A percentile compares a stretch with the other conserved stretches of the same genome.
These are phyloP conservation scores for Astrephomene gubernaculifera DNA, from an alignment of 139 green algal species.

Conservation along the genomic window DNA sequence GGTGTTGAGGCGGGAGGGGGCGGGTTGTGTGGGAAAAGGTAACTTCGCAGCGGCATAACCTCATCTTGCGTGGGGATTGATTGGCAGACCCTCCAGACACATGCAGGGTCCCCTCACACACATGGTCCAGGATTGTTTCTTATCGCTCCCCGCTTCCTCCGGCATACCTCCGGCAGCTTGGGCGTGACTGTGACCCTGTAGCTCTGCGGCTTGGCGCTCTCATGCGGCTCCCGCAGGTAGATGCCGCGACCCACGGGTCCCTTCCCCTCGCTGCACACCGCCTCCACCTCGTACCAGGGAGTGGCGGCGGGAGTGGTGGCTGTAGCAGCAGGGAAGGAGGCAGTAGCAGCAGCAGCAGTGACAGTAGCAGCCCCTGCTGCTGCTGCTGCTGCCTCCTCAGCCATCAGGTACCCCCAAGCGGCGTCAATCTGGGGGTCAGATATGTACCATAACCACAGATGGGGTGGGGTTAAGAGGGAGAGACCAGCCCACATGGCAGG, in stretches of 20 bases:
- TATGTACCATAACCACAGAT: too few relatives aligned
- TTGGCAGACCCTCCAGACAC: too few relatives aligned
- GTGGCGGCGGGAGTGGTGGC: neutral
- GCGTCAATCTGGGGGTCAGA: slow-evolving; percentile 87
- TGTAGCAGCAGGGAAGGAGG: neutral
- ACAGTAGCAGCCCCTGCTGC: too few relatives aligned
- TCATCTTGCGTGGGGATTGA: too few relatives aligned
- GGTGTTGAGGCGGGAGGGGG: too few relatives aligned
- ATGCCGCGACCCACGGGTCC: slow-evolving; percentile 67
- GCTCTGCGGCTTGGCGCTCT: slow-evolving; percentile 58
- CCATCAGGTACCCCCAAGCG: slow-evolving; percentile 83
- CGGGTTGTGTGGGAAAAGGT: too few relatives aligned
- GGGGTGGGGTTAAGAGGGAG: too few relatives aligned
- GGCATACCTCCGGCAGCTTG: slow-evolving; percentile 75
- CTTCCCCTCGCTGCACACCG: slow-evolving; percentile 47
- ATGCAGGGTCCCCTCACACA: too few relatives aligned
- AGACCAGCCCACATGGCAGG: too few relatives aligned
- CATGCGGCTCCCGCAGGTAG: slow-evolving; percentile 82
- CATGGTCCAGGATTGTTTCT: too few relatives aligned
- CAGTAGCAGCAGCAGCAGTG: neutral
- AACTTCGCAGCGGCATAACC: too few relatives aligned
- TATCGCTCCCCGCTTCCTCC: too few relatives aligned
- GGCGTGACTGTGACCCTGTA: slow-evolving; percentile 78
- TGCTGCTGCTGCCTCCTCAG: neutral
- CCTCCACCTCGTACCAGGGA: slow-evolving; percentile 65